Base-by-base conservation (phyloP, 164 flowering plant species). In the Santalum album region DNA sequence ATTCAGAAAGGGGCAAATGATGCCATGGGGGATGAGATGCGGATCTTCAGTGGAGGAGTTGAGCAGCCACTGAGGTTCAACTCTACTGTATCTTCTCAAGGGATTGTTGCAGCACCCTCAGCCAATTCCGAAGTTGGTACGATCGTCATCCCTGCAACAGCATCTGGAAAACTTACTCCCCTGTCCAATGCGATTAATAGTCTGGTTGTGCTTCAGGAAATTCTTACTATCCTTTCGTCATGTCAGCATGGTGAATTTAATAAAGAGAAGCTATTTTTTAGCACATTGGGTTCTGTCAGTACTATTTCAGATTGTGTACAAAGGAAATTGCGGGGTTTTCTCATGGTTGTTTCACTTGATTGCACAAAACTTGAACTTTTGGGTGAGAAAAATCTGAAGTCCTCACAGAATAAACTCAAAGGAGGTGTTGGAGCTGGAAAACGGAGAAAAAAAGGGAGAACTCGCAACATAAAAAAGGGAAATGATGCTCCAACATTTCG, bases 301-400 rank as follows among this genome's bases (percentile, higher is more conserved):
- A 71, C 84, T 20, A 59, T 78, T 64, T 67, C 80, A 54, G 96
- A 92, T 73, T 66, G 72, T 61, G 48, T 84, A 62, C 51, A 81
- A 25, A 72, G 96, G 66, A 82, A 78, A 74, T 32, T 89, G 57
- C 75, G 98, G 50, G 90, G 76, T 36, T 55, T 86, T 32, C 79
- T 92, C 42, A 78, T 83, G 90, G 70, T 70, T 57, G 57, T 92
- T 63, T 89, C 89, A 42, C 83, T 83, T 70, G 87, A 89, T 57
- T 86, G 66, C 69, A 70, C 84, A 62, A 85, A 78, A 61, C 66
- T 71, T 61, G 98, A 92, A 67, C 87, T 91, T 55, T 65, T 89
- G 35, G 83, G 64, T 47, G 90, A 79, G 52, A 78, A 63, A 20
- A 75, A 46, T 55, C 22, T 21, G 23, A 73, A 63, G n/a, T 23